Evolutionary conservation across 371 early-diverging fungal species (phyloP), one percentile per base, ranked within the genome.

Genomic region (Mucor velutinosus): DNA sequence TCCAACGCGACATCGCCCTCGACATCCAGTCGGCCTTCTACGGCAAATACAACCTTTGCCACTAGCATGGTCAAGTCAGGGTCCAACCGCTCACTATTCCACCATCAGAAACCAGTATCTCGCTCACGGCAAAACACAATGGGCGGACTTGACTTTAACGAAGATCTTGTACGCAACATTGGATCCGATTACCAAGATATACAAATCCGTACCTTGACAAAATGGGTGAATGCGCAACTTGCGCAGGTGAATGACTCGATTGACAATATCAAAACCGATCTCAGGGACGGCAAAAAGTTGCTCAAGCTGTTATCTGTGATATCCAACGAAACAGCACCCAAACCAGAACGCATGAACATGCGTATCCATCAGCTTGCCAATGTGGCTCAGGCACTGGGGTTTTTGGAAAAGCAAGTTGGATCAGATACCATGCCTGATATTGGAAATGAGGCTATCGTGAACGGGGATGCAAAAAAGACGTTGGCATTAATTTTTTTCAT

Each of bases 381-480:
- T 73, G 90, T 94, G 53, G 82, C 89, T 66, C 90, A 89, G 62
- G 87, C 92, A 3, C 70, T 96, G 23, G 70, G 78, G 8, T 93
- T 88, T 72, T 68, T 96, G 41, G 86, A 88, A 69, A 76, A 77
- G 39, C 86, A 85, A 43, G 70, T 87, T 4, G 89, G 88, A 43
- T 81, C 88, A 5, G 87, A 87, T n/a, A 74, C 82, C 17, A 75
- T 94, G 62, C 80, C 88, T 7, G 89, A 93, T 69, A 91, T 95
- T 65, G 94, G 94, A 49, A 85, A 89, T 33, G 92, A 89, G 60
- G 94, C 93, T 69, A 92, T 96, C 68, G 92, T 93, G 25, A 92
- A 94, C 72, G 94, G 94, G 30, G 93, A 95, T 72, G 66, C 87
- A 33, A 96, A 95, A 76, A 85, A 94, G 66, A 94, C 94, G 7